phyloP scores from a whole-genome alignment of 2,329 filamentous ascomycete genomes.

The Aspergillus sergii region DNA sequence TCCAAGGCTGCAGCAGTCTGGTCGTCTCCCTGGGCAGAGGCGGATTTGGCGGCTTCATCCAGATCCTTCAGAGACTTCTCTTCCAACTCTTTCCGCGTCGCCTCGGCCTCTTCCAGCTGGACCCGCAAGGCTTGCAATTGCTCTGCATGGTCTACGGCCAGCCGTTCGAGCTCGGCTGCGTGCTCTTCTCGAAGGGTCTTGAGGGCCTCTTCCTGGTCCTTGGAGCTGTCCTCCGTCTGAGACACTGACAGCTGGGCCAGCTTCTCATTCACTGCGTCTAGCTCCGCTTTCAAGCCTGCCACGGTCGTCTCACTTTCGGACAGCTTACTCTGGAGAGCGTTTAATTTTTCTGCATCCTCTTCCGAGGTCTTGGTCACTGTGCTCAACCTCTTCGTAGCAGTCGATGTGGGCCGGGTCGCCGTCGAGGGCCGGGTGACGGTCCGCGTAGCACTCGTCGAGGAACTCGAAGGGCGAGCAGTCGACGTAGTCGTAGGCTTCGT shows the following conservation, averaged over 20 bases:
- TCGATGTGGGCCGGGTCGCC: slow-evolving; percentile 19
- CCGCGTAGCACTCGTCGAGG: slow-evolving; percentile 25
- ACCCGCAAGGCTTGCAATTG: slow-evolving; percentile 35
- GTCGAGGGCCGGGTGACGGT: slow-evolving; percentile 23
- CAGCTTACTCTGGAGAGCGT: slow-evolving; percentile 38
- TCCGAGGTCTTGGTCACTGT: slow-evolving; percentile 33
- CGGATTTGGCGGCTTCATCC: slow-evolving; percentile 41
- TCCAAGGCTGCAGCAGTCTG: slow-evolving; percentile 39
- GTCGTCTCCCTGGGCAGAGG: slow-evolving; percentile 38
- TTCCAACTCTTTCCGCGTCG: slow-evolving; percentile 39
- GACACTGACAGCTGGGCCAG: slow-evolving; percentile 34
- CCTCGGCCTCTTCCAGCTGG: slow-evolving; percentile 40
- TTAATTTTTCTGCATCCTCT: slow-evolving; percentile 37
- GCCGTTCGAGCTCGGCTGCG: slow-evolving; percentile 34
- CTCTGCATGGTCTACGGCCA: slow-evolving; percentile 35
- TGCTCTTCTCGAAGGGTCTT: slow-evolving; percentile 35
- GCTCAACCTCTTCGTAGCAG: slow-evolving; percentile 41
- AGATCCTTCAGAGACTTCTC: slow-evolving; percentile 40
- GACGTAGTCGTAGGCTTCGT: slow-evolving; percentile 26
- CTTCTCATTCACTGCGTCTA: slow-evolving; percentile 40
- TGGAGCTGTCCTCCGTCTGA: slow-evolving; percentile 25
- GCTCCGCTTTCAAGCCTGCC: slow-evolving; percentile 34
- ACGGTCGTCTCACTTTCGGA: slow-evolving; percentile 41
- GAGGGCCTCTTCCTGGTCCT: slow-evolving; percentile 23
- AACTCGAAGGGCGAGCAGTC: slow-evolving; percentile 23